Percentiles rank a stretch among this genome's conserved stretches.
phyloP scores from a whole-genome alignment of 495 filamentous ascomycete species.

The Aspergillus hancockii region DNA sequence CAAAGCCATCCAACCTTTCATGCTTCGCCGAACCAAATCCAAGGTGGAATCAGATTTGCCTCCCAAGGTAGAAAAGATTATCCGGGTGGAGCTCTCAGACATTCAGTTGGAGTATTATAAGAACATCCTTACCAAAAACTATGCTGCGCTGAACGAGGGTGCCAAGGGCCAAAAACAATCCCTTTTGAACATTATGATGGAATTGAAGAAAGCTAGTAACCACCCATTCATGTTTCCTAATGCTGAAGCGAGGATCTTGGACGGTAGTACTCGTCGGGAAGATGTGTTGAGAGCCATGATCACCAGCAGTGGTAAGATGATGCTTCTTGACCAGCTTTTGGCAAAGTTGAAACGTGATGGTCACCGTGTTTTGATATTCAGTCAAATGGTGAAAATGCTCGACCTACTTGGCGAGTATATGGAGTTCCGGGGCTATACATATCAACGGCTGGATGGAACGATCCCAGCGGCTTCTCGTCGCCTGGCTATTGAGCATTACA shows the following conservation, averaged over 20 bases:
- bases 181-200: constrained; percentile 99
- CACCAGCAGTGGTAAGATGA: constrained; percentile 98
- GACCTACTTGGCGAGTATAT: constrained; percentile 95
- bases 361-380: constrained; percentile 96
- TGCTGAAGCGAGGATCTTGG: constrained; percentile 83
- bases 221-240: constrained; percentile 97
- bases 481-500: constrained; percentile 96
- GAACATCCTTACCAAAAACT: constrained; percentile 96
- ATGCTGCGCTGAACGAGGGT: constrained; percentile 88
- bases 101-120: constrained; percentile 98
- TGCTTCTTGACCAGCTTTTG: constrained; percentile 91
- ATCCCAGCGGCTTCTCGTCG: constrained; percentile 82
- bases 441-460: constrained; percentile 92
- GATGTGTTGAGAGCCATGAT: constrained; percentile 89
- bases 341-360: constrained; percentile 87
- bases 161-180: constrained; percentile 88
- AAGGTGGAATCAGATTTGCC: constrained; percentile 95
- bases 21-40: constrained; percentile 95
- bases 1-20: constrained; percentile 78
- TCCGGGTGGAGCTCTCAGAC: constrained; percentile 93
- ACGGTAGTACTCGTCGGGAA: constrained; percentile 73
- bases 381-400: constrained; percentile 99
- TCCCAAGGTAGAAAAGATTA: constrained; percentile 97
- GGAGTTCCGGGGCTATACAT: constrained; percentile 82
- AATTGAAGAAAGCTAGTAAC: constrained; percentile 97